Conservation (phyloP, 2,329 filamentous ascomycete genomes). For the Fusarium nelsonii region DNA sequence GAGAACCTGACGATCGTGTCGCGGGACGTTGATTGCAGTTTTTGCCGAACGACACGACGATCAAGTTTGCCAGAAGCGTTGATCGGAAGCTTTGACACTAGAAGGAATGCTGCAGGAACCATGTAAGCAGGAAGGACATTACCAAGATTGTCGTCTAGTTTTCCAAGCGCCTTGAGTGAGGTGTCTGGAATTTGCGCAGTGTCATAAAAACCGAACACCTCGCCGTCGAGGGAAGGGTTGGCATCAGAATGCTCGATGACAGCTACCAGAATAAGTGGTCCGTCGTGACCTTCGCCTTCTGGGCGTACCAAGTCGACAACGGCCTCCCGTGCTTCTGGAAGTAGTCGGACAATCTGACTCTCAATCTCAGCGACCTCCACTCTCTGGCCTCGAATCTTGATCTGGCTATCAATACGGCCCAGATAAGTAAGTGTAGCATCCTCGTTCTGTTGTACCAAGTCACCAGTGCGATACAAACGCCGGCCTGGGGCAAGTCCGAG, state of each 20-base stretch:
- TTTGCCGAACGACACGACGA: neutral
- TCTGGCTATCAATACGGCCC: neutral
- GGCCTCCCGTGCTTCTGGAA: neutral
- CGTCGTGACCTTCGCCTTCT: neutral
- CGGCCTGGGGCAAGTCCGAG: neutral
- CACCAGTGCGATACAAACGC: neutral
- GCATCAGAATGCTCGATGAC: neutral
- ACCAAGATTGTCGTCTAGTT: neutral
- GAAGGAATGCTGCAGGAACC: slow-evolving; percentile 2
- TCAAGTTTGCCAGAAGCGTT: slow-evolving; percentile 8
- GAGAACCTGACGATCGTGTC: neutral
- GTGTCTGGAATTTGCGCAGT: neutral
- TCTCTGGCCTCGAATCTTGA: slow-evolving; percentile 8
- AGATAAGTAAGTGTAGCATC: neutral
- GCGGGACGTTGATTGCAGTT: slow-evolving; percentile 1
- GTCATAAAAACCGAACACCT: neutral
- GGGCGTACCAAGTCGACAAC: neutral
- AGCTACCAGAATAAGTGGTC: slow-evolving; percentile 3
- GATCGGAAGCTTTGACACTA: neutral
- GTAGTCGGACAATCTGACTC: neutral
- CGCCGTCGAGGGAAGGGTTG: neutral
- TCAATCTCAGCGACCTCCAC: slow-evolving; percentile 1
- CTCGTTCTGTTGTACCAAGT: neutral
- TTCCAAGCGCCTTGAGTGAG: neutral
- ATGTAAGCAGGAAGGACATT: neutral